These are phyloP conservation scores for Penicillium goetzii DNA, from an alignment of 495 filamentous ascomycete genomes.

Conservation along the genomic window DNA sequence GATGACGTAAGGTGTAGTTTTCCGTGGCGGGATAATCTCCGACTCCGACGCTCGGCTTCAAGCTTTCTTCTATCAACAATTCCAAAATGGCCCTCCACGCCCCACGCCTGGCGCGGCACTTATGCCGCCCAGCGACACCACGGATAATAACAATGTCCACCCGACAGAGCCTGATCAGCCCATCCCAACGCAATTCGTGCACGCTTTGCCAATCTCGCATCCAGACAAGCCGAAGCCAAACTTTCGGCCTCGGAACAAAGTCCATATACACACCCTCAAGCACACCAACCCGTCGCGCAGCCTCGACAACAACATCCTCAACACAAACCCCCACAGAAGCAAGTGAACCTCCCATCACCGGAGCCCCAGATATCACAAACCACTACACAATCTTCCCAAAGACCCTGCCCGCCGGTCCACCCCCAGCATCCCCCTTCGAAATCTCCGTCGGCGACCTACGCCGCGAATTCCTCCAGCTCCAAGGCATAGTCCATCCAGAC, in stretches of 20 bases:
- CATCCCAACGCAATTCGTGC: constrained; percentile 15
- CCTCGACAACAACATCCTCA: not conserved
- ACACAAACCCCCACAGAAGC: constrained; percentile 28
- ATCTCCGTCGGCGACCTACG: constrained; percentile 69
- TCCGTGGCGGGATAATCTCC: constrained; percentile 6
- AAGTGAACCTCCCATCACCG: constrained; percentile 17
- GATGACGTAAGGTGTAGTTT: constrained; percentile 28
- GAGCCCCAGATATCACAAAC: constrained; percentile 51
- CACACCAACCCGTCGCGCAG: constrained; percentile 10
- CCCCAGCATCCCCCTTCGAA: constrained; percentile 74
- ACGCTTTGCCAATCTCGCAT: constrained; percentile 10
- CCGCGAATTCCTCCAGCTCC: constrained; percentile 83
- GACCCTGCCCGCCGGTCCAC: constrained; percentile 79
- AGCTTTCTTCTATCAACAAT: constrained; percentile 7
- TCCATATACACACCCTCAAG: not conserved
- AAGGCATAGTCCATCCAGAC: constrained; percentile 82
- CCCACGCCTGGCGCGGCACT: constrained; percentile 15
- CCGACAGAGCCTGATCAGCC: constrained; percentile 1
- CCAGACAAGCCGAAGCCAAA: constrained; percentile 5
- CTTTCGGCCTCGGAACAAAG: not conserved
- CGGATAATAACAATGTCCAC: not conserved
- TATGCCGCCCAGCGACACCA: constrained; percentile 11
- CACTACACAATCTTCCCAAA: constrained; percentile 88
- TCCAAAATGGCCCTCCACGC: constrained; percentile 20
- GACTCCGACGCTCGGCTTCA: constrained; percentile 3